Evolutionary conservation across 2,329 filamentous ascomycete species (phyloP), one percentile per base, ranked within the genome.

Genomic region (Alternaria sp.): DNA sequence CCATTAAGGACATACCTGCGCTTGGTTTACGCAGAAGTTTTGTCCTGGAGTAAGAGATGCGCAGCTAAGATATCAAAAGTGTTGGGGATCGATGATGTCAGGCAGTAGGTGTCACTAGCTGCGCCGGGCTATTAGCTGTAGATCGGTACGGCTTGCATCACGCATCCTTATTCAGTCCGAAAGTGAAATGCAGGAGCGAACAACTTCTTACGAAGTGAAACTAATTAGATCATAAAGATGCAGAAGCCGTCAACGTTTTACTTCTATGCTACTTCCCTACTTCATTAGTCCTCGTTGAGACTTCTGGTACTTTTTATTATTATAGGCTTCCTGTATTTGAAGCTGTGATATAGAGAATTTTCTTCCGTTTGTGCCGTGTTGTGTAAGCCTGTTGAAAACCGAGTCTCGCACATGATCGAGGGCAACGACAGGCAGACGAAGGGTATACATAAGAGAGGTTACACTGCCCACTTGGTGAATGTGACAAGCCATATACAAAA

Each of bases 31-130:
- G 11, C 13, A 13, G 56, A 31, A 8, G 40, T 33, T n/a, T 66
- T 59, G 37, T 55, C 50, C 26, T 56, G 48, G 2, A 58, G 34
- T 26, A 69, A 50, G 4, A 69, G 54, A 24, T 55, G 49, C 2
- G 63, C 63, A 14, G 63, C 63, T n/a, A 67, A 31, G 9, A 34
- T 37, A 4, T 65, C 60, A 34, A 69, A 57, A 23, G 17, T 69
- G 65, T 21, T 57, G 14, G n/a, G 65, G 41, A 11, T 69, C 55
- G 8, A 69, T 57, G 6, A 65, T 44, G 21, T 52, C 65, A 3
- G 63, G 17, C 17, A 17, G 17, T 17, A 17, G 10, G 14, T 48
- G 44, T 23, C 13, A 36, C 44, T 24, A 44, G 24, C 1, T 17
- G 14, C 40, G 24, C 24, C 17, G 40, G 29, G 40, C 4, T 17